A percentile compares a stretch with the other conserved stretches of the same genome.
These are phyloP conservation scores for Monosporascus sp. DNA, from an alignment of 2,329 filamentous ascomycete genomes.

Conservation along the genomic window DNA sequence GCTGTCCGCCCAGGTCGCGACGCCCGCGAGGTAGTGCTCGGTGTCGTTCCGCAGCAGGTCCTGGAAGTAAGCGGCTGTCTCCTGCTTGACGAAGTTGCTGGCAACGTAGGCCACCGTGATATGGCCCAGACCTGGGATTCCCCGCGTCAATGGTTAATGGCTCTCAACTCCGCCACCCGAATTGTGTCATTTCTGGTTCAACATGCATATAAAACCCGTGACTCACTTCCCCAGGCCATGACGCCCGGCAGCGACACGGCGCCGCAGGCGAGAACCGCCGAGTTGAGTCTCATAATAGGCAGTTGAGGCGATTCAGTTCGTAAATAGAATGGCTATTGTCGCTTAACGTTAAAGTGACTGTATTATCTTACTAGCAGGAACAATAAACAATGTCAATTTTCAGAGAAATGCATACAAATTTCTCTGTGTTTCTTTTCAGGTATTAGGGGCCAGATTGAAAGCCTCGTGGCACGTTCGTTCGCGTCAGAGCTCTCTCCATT, in stretches of 20 bases:
- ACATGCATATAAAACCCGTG: not conserved
- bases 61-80: conserved; percentile 53
- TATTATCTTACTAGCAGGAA: no score
- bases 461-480: not conserved
- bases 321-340: no score
- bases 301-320: not conserved
- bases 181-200: not conserved
- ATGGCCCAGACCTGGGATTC: conserved; percentile 52
- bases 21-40: conserved; percentile 53
- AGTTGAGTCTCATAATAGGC: conserved; percentile 24
- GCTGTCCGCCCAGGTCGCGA: conserved; percentile 64
- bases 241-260: conserved; percentile 27
- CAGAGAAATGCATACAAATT: no score
- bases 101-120: conserved; percentile 61
- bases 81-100: conserved; percentile 50
- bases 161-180: not conserved
- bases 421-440: not conserved
- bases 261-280: conserved; percentile 20
- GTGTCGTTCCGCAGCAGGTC: conserved; percentile 48
- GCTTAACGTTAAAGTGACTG: no score
- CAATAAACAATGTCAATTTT: no score
- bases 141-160: conserved; percentile 5
- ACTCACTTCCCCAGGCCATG: conserved; percentile 38
- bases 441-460: not conserved
- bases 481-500: not conserved